Percentiles rank a stretch among this genome's conserved stretches.
Conservation (phyloP, 345 rosid species). For the Barbarea vulgaris region DNA sequence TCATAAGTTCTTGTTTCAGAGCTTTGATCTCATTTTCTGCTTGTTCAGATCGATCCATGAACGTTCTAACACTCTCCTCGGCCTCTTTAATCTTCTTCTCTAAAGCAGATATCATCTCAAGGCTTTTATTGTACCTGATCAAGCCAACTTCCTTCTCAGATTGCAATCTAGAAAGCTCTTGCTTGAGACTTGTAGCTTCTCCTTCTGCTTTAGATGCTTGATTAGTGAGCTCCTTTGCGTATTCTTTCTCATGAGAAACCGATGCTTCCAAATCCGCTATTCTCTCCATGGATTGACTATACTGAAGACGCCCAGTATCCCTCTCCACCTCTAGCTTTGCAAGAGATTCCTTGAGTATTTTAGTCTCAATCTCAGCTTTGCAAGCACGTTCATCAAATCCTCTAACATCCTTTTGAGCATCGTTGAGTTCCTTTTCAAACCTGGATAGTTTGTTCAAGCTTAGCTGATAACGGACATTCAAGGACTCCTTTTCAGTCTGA, state of each 20-base stretch:
- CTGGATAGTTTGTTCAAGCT: conserved; percentile 67
- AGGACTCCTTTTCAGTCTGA: conserved; percentile 75
- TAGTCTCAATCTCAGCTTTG: conserved; percentile 76
- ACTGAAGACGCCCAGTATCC: conserved; percentile 65
- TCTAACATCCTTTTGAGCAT: conserved; percentile 59
- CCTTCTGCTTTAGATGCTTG: conserved; percentile 54
- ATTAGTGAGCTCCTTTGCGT: conserved; percentile 50
- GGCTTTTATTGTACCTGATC: conserved; percentile 58
- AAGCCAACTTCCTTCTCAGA: conserved; percentile 70
- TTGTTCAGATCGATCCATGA: conserved; percentile 50
- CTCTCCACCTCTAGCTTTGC: conserved; percentile 67
- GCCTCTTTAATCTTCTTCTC: conserved; percentile 61
- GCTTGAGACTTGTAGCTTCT: conserved; percentile 57
- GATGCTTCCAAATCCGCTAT: conserved; percentile 57
- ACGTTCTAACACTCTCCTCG: conserved; percentile 57
- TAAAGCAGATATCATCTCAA: conserved; percentile 61
- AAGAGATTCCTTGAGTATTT: conserved; percentile 70
- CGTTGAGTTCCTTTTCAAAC: conserved; percentile 62
- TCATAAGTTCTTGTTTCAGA: conserved; percentile 55
- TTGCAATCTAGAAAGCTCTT: conserved; percentile 62
- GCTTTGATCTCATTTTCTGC: conserved; percentile 64
- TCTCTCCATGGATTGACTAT: conserved; percentile 65
- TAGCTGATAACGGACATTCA: conserved; percentile 59
- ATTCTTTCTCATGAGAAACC: conserved; percentile 49
- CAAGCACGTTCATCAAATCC: conserved; percentile 69